Evolutionary conservation across 805 yeast species (phyloP).

Genomic region (Metschnikowia kofuensis): DNA sequence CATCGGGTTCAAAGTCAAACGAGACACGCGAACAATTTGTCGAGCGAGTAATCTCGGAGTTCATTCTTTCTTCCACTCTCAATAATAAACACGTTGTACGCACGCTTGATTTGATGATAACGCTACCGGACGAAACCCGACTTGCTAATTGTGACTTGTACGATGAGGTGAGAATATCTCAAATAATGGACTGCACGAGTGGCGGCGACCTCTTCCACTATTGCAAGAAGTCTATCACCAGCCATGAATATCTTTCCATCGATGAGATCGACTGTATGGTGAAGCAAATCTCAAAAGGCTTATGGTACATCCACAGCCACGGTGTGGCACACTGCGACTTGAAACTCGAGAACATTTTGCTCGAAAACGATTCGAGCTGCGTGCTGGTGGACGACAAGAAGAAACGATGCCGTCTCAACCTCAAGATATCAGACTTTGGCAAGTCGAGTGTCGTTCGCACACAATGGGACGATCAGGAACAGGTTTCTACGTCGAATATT

Average conservation of each 20-base stretch:
- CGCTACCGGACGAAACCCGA: constrained; percentile 16
- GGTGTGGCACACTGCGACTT: constrained; percentile 95
- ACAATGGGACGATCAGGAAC: constrained; percentile 68
- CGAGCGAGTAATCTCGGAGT: constrained; percentile 82
- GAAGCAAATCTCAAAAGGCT: constrained; percentile 81
- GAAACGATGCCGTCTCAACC: constrained; percentile 14
- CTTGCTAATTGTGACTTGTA: neutral
- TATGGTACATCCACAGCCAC: constrained; percentile 80
- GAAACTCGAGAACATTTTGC: constrained; percentile 80
- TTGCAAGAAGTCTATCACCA: constrained; percentile 16
- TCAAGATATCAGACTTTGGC: constrained; percentile 70
- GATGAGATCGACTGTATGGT: constrained; percentile 84
- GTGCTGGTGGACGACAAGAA: constrained; percentile 17
- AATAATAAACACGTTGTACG: constrained; percentile 74
- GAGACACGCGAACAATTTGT: constrained; percentile 46
- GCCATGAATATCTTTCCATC: constrained; percentile 19
- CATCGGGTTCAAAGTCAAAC: constrained; percentile 12
- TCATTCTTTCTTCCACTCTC: constrained; percentile 77
- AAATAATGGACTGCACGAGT: constrained; percentile 38
- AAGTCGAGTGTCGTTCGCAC: constrained; percentile 88
- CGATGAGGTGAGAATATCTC: constrained; percentile 23
- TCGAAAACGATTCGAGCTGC: constrained; percentile 56
- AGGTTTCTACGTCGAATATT: constrained; percentile 50
- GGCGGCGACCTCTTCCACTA: constrained; percentile 39
- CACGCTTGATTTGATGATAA: constrained; percentile 70